These are phyloP conservation scores for Melastoma malabathricum DNA, from an alignment of 345 rosid genomes.

Conservation along the genomic window DNA sequence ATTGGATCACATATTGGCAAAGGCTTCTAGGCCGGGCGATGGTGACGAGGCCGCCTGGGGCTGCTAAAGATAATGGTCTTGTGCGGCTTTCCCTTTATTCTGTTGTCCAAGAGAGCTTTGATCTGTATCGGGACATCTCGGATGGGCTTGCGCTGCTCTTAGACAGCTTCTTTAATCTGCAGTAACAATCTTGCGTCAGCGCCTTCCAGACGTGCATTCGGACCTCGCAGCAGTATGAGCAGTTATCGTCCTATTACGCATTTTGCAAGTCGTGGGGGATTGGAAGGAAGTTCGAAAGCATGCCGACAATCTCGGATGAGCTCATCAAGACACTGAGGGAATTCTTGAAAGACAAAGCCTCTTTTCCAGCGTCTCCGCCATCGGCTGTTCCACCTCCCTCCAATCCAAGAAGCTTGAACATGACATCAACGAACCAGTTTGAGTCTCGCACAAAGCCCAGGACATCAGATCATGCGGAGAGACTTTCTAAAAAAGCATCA, in stretches of 20 bases:
- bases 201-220: constrained; percentile 52
- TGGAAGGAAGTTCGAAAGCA: constrained; percentile 56
- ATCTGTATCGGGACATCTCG: constrained; percentile 55
- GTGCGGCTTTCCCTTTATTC: constrained; percentile 39
- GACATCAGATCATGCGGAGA: constrained; percentile 16
- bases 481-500: constrained; percentile 18
- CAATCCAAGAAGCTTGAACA: constrained; percentile 1
- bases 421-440: constrained; percentile 9
- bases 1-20: constrained; percentile 54
- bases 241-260: constrained; percentile 45
- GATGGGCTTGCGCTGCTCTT: constrained; percentile 47
- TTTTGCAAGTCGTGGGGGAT: constrained; percentile 40
- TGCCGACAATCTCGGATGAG: constrained; percentile 61
- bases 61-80: constrained; percentile 38
- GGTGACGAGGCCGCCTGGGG: constrained; percentile 47
- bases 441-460: constrained; percentile 11
- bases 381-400: constrained; percentile 10
- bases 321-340: constrained; percentile 64
- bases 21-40: constrained; percentile 59
- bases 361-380: constrained; percentile 28
- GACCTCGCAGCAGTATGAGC: constrained; percentile 58
- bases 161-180: constrained; percentile 64
- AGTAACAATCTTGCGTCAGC: constrained; percentile 38
- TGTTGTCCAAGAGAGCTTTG: constrained; percentile 60
- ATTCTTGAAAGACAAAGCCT: constrained; percentile 63